Evolutionary conservation across 2,329 filamentous ascomycete genomes (phyloP).

Genomic region (Sphaerulina vaccinii): DNA sequence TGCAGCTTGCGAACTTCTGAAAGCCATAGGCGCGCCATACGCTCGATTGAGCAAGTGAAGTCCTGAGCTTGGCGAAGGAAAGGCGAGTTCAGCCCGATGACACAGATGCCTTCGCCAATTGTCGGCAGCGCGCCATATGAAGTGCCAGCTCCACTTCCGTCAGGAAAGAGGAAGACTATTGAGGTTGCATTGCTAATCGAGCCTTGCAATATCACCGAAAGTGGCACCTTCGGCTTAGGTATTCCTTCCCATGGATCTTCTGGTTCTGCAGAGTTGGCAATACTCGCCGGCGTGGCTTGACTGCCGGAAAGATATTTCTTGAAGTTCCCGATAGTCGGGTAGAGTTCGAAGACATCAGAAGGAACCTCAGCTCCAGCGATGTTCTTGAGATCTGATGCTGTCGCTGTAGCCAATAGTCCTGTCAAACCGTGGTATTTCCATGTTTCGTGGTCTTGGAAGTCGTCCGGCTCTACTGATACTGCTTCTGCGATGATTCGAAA

Average conservation of each 20-base stretch:
- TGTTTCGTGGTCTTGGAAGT: conserved; percentile 34
- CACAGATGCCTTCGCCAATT: conserved; percentile 48
- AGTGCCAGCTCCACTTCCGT: conserved; percentile 49
- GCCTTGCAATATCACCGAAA: conserved; percentile 31
- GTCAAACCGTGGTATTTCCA: conserved; percentile 35
- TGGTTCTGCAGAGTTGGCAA: conserved; percentile 16
- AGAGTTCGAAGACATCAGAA: conserved; percentile 27
- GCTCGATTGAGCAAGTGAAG: conserved; percentile 33
- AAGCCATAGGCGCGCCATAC: conserved; percentile 31
- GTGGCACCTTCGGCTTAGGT: conserved; percentile 34
- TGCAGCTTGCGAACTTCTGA: conserved; percentile 44
- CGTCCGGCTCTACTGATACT: conserved; percentile 30
- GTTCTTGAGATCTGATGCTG: conserved; percentile 30
- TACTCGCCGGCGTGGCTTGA: neutral
- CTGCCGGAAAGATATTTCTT: conserved; percentile 24
- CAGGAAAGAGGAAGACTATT: conserved; percentile 42
- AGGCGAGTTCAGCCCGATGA: conserved; percentile 44
- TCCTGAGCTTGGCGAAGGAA: conserved; percentile 32
- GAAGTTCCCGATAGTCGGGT: conserved; percentile 30
- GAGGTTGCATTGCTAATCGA: conserved; percentile 20
- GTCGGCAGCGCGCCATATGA: conserved; percentile 42
- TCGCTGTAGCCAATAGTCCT: conserved; percentile 32
- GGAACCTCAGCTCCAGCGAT: conserved; percentile 26
- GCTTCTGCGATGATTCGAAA: conserved; percentile 35
- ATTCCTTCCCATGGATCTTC: conserved; percentile 34